These are phyloP conservation scores for Nidula microcarpa DNA, from an alignment of 768 basidiomycete species.

Conservation along the genomic window DNA sequence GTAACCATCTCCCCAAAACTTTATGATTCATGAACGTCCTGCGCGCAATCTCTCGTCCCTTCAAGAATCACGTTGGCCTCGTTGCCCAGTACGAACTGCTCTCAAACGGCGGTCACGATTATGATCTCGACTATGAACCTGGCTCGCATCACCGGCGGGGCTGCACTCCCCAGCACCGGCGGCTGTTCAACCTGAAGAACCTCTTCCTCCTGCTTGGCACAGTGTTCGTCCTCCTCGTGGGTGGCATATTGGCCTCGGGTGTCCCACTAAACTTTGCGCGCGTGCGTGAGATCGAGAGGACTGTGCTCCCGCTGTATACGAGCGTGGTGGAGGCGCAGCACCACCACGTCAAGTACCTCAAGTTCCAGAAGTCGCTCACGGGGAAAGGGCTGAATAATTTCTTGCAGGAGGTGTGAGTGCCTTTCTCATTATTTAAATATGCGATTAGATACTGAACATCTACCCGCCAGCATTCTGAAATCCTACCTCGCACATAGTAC, in stretches of 20 bases:
- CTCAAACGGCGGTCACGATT: no score
- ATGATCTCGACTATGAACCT: no score
- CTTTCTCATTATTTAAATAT: slow-evolving; percentile 14
- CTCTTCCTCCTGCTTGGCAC: background rate
- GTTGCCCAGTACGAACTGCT: no score
- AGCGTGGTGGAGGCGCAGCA: slow-evolving; percentile 7
- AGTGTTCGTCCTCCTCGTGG: slow-evolving; percentile 14
- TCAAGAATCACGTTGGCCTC: no score
- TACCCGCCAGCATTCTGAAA: slow-evolving; percentile 38
- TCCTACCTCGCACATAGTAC: slow-evolving; percentile 48
- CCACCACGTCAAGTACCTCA: slow-evolving; percentile 35
- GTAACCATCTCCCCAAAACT: no score
- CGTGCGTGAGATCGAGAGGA: slow-evolving; percentile 18
- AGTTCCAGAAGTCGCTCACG: slow-evolving; percentile 56
- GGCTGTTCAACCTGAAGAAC: no score
- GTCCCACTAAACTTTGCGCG: slow-evolving; percentile 34
- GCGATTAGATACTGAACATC: slow-evolving; percentile 33
- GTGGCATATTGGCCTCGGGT: slow-evolving; percentile 29
- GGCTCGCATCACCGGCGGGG: no score
- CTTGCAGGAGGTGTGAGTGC: slow-evolving; percentile 56
- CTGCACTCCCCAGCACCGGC: no score
- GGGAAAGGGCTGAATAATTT: slow-evolving; percentile 62
- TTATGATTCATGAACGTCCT: no score
- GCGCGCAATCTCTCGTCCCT: no score
- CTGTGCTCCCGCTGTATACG: background rate